Conservation (phyloP, 1,284 basidiomycete genomes). For the Moniliophthora roreri region DNA sequence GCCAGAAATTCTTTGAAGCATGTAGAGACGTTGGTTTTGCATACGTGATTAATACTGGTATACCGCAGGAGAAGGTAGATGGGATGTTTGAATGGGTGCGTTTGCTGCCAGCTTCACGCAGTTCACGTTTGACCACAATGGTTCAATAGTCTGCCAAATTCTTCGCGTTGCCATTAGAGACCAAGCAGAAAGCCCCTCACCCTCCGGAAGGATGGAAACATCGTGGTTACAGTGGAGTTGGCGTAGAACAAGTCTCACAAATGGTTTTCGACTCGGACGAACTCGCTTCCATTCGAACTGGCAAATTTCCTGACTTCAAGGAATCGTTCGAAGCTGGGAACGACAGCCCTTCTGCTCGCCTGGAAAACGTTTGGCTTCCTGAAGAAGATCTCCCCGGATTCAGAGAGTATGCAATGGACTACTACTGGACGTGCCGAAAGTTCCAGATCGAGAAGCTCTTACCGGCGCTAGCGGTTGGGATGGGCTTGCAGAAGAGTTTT, state of each 20-base stretch:
- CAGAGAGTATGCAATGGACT: conserved; percentile 47
- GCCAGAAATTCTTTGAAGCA: conserved; percentile 51
- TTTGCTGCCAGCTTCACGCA: no score
- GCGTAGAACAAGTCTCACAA: conserved; percentile 44
- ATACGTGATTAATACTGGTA: conserved; percentile 57
- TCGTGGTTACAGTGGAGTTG: conserved; percentile 42
- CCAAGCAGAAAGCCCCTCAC: conserved; percentile 57
- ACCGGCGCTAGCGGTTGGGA: conserved; percentile 50
- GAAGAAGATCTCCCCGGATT: conserved; percentile 56
- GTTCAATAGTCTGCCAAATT: conserved; percentile 44
- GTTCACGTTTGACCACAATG: not conserved
- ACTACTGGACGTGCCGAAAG: conserved; percentile 48
- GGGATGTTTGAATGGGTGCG: conserved; percentile 52
- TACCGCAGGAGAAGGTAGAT: conserved; percentile 45
- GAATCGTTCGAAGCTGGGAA: conserved; percentile 58
- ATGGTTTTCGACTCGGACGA: conserved; percentile 41
- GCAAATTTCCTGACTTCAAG: conserved; percentile 47
- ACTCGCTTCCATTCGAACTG: conserved; percentile 30
- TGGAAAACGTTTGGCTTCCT: conserved; percentile 61
- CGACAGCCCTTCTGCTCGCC: conserved; percentile 41
- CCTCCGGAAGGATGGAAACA: conserved; percentile 52
- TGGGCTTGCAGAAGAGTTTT: conserved; percentile 46
- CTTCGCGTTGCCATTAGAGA: conserved; percentile 49
- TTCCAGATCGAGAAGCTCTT: conserved; percentile 41
- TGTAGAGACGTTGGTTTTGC: conserved; percentile 56